phyloP scores from a whole-genome alignment of 2,329 filamentous ascomycete genomes.

The Zymoseptoria ardabiliae region DNA sequence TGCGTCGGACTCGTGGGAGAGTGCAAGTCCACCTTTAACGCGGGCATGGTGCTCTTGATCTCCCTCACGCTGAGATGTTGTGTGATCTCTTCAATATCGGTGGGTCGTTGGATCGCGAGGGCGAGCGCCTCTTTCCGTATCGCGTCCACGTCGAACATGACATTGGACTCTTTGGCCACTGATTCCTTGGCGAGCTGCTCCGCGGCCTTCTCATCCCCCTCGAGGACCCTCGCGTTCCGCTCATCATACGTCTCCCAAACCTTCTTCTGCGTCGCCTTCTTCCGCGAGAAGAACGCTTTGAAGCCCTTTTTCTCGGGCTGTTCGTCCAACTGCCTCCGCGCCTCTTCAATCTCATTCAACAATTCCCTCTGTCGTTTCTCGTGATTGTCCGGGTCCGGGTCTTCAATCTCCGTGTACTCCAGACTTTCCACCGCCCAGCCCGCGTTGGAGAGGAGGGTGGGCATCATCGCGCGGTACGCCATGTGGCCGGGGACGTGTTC shows the following conservation, averaged over 20 bases:
- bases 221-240: conserved; percentile 35
- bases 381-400: conserved; percentile 93
- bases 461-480: conserved; percentile 93
- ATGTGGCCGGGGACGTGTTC: conserved; percentile 85
- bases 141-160: conserved; percentile 92
- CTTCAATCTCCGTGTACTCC: conserved; percentile 93
- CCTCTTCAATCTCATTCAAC: conserved; percentile 94
- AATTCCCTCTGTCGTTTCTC: conserved; percentile 79
- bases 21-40: conserved; percentile 61
- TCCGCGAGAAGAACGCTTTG: conserved; percentile 71
- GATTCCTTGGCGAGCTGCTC: conserved; percentile 36
- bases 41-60: conserved; percentile 78
- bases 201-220: conserved; percentile 38
- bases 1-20: neutral
- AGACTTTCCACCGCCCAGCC: conserved; percentile 89
- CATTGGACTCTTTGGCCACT: conserved; percentile 36
- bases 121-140: conserved; percentile 65
- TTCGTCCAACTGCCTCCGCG: conserved; percentile 74
- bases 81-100: conserved; percentile 72
- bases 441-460: conserved; percentile 73
- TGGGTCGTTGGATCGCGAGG: conserved; percentile 62
- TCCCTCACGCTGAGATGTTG: conserved; percentile 50
- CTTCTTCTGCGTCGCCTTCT: conserved; percentile 67
- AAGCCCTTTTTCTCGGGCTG: conserved; percentile 65
- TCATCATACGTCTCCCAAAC: conserved; percentile 95